A percentile compares a stretch with the other conserved stretches of the same genome.
Evolutionary conservation across 371 early-diverging fungal genomes (phyloP).

Genomic region (Agmasoma carcini): DNA sequence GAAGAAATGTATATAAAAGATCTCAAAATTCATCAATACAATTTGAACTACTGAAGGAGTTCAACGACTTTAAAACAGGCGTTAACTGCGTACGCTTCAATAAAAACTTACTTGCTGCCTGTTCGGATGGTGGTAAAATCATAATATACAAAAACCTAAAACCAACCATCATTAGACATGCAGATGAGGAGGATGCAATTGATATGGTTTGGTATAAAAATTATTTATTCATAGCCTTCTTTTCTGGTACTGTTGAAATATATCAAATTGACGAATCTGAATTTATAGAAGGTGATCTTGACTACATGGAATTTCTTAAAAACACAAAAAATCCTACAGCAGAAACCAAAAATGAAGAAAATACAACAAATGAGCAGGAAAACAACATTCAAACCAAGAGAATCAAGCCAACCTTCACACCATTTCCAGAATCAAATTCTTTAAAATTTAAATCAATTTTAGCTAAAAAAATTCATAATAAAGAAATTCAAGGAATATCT

Average conservation of each 20-base stretch:
- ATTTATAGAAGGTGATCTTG: background rate
- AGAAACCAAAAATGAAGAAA: constrained; percentile 3
- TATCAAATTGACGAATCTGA: constrained; percentile 1
- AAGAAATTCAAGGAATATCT: constrained; percentile 22
- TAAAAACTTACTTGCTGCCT: constrained; percentile 35
- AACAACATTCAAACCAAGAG: background rate
- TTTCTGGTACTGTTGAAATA: constrained; percentile 25
- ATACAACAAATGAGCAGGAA: background rate
- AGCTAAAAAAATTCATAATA: background rate
- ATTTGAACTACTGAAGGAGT: constrained; percentile 33
- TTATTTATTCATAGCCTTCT: constrained; percentile 32
- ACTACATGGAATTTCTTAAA: too few relatives aligned
- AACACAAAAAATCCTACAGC: too few relatives aligned
- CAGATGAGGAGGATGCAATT: constrained; percentile 49
- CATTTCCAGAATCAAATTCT: background rate
- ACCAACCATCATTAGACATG: constrained; percentile 21
- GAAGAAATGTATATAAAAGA: constrained; percentile 36
- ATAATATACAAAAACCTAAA: constrained; percentile 21
- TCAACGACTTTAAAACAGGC: constrained; percentile 34
- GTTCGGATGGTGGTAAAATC: constrained; percentile 48
- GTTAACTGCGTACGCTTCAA: constrained; percentile 49
- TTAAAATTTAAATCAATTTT: background rate
- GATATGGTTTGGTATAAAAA: constrained; percentile 42
- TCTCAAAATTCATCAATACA: constrained; percentile 27
- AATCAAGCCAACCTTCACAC: background rate